Evolutionary conservation across 148 eudicot genomes (phyloP), one percentile per base, ranked within the genome.

Genomic region (Silene uniflora): DNA sequence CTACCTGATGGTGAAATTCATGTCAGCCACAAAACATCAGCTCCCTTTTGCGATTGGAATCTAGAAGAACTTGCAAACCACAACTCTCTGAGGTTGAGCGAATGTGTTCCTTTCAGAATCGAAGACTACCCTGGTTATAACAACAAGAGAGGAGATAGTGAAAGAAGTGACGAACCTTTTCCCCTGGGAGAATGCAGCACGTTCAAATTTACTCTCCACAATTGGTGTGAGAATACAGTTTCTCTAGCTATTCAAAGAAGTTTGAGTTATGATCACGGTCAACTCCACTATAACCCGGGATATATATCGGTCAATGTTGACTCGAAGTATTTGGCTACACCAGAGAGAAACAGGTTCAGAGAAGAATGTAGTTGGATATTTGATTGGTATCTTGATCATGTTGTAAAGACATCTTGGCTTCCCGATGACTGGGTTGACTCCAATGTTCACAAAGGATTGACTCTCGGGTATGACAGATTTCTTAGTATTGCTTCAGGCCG

Each of bases 91-190:
- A 0, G 3, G 6, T 73, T 83, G 64, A 29, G 75, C 7, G 84
- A 74, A 9, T 10, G 75, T 66, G 86, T 77, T 60, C 68, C 73
- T 21, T 89, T 91, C 73, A 83, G 67, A 5, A 77, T 71, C 10
- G 67, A 74, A 29, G 90, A 89, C 75, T 89, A 85, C 76, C 97
- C 88, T 1, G 93, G 97, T 70, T 91, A 91, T 78, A 78, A 62
- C 23, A 86, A 91, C 71, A 91, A 91, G 75, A 85, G 88, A 84
- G 97, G 91, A 46, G 80, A 69, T 9, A 83, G 93, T 47, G 21
- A 1, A 1, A 81, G 76, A 27, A 59, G 81, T 27, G 90, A 91
- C 42, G 81, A 83, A 25, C 77, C 93, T 13, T 91, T 91, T 61
- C 90, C 79, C 3, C 58, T 89, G 44, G 87, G 89, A 16, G 81